phyloP scores from a whole-genome alignment of 2,329 filamentous ascomycete genomes.

The Verticillium nubilum region DNA sequence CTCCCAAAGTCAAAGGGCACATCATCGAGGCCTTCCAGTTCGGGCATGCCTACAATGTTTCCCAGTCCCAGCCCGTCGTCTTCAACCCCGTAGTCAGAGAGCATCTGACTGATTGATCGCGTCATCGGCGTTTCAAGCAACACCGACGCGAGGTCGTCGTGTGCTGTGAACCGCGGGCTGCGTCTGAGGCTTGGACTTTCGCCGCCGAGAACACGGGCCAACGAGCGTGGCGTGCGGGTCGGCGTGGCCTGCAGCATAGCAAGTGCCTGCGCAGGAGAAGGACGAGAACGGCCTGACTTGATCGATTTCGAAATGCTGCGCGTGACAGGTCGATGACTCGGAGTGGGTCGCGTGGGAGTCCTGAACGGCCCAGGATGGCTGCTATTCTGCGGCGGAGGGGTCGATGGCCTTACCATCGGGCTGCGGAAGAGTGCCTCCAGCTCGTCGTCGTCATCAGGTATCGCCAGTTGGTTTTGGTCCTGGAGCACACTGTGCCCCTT shows the following conservation, averaged over 20 bases:
- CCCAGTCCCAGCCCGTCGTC: slow-evolving; percentile 34
- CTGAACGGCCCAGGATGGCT: slow-evolving; percentile 46
- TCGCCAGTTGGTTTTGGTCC: slow-evolving; percentile 24
- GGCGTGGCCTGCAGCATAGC: slow-evolving; percentile 42
- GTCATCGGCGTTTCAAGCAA: slow-evolving; percentile 54
- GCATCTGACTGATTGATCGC: slow-evolving; percentile 56
- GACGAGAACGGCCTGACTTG: slow-evolving; percentile 36
- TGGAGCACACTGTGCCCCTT: slow-evolving; percentile 28
- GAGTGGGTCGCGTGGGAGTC: slow-evolving; percentile 58
- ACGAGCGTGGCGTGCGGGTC: slow-evolving; percentile 34
- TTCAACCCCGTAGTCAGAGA: slow-evolving; percentile 46
- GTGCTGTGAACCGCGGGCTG: slow-evolving; percentile 28
- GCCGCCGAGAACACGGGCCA: slow-evolving; percentile 14
- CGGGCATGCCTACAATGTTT: slow-evolving; percentile 31
- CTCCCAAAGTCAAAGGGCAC: slow-evolving; percentile 39
- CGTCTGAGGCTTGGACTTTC: slow-evolving; percentile 32
- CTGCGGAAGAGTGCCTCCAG: slow-evolving; percentile 64
- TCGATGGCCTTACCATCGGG: slow-evolving; percentile 40
- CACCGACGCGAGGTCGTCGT: not conserved
- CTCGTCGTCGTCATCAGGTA: slow-evolving; percentile 35
- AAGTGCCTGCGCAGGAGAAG: slow-evolving; percentile 37
- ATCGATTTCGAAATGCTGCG: slow-evolving; percentile 55
- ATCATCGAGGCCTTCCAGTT: slow-evolving; percentile 29
- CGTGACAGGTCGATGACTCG: slow-evolving; percentile 55
- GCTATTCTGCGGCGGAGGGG: slow-evolving; percentile 44